Percentiles rank a stretch among this genome's conserved stretches.
Evolutionary conservation across 805 yeast species (phyloP).

Genomic region (Saturnispora hagleri): DNA sequence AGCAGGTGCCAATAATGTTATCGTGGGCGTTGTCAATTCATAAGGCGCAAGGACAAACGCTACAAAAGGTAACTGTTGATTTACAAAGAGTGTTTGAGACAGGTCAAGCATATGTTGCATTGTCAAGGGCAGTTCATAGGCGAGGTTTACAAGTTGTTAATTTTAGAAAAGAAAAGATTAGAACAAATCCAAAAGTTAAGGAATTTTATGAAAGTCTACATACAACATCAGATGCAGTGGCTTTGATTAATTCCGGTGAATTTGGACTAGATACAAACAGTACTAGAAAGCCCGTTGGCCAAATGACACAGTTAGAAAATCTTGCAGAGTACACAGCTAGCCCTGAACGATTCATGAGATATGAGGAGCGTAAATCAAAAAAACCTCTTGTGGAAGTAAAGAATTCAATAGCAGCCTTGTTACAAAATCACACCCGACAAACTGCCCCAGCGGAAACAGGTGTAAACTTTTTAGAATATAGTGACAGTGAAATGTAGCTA

Average conservation of each 20-base stretch:
- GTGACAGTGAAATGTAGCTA: constrained; percentile 4
- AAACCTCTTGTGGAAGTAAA: not conserved
- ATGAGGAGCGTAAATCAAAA: not conserved
- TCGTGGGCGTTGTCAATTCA: constrained; percentile 97
- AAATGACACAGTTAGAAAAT: constrained; percentile 3
- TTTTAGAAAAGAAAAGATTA: constrained; percentile 55
- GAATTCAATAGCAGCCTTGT: constrained; percentile 1
- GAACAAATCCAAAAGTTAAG: constrained; percentile 61
- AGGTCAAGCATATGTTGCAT: constrained; percentile 95
- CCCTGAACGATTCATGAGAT: constrained; percentile 3
- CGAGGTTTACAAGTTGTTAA: constrained; percentile 75
- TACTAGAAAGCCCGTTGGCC: not conserved
- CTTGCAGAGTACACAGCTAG: constrained; percentile 2
- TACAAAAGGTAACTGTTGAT: constrained; percentile 70
- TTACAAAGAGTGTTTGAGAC: constrained; percentile 68
- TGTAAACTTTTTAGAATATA: not conserved
- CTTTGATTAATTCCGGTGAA: not conserved
- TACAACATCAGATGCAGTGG: constrained; percentile 27
- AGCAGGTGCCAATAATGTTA: constrained; percentile 78
- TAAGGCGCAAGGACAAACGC: constrained; percentile 90
- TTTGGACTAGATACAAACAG: not conserved
- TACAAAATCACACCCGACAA: not conserved
- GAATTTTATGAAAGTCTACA: constrained; percentile 52
- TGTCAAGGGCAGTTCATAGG: constrained; percentile 74
- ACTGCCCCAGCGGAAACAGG: not conserved